A percentile compares a stretch with the other conserved stretches of the same genome.
phyloP scores from a whole-genome alignment of 176 grass and related monocot species.

The Zea luxurians region DNA sequence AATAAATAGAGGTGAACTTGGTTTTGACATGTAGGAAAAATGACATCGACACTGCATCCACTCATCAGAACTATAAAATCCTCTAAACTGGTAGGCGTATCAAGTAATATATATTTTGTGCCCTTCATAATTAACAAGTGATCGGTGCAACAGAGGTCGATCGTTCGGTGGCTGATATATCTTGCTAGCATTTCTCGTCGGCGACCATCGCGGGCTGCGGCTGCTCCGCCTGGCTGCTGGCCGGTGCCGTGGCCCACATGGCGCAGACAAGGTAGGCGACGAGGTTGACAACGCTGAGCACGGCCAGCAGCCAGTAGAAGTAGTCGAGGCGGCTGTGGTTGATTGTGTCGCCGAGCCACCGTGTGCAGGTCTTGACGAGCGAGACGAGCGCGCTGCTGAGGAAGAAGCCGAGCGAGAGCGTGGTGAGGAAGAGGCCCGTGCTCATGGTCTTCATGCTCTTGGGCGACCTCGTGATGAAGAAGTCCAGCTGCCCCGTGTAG shows the following conservation, averaged over 20 bases:
- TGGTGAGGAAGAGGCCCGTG: conserved; percentile 76
- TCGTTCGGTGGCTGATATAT: background rate
- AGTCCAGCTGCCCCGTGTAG: conserved; percentile 87
- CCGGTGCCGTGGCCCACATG: conserved; percentile 24
- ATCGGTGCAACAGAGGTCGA: background rate
- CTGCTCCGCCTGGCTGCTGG: conserved; percentile 3
- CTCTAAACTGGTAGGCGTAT: background rate
- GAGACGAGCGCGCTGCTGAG: conserved; percentile 74
- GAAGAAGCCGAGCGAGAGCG: conserved; percentile 80
- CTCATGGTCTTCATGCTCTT: conserved; percentile 95
- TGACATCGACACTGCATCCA: conserved; percentile 12
- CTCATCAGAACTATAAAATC: conserved; percentile 8
- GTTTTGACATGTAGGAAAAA: background rate
- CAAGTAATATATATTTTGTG: background rate
- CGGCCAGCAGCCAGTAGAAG: conserved; percentile 71
- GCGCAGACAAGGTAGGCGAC: conserved; percentile 53
- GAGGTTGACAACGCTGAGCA: conserved; percentile 55
- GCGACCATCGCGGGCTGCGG: background rate
- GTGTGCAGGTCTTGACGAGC: conserved; percentile 54
- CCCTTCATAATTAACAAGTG: background rate
- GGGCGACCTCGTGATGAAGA: conserved; percentile 87
- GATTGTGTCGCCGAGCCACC: conserved; percentile 67
- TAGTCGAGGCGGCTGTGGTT: conserved; percentile 71
- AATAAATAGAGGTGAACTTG: background rate
- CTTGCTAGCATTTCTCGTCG: conserved; percentile 44